Evolutionary conservation across 306 rosid species (phyloP), one percentile per base, ranked within the genome.

Genomic region (Mimosa pudica): DNA sequence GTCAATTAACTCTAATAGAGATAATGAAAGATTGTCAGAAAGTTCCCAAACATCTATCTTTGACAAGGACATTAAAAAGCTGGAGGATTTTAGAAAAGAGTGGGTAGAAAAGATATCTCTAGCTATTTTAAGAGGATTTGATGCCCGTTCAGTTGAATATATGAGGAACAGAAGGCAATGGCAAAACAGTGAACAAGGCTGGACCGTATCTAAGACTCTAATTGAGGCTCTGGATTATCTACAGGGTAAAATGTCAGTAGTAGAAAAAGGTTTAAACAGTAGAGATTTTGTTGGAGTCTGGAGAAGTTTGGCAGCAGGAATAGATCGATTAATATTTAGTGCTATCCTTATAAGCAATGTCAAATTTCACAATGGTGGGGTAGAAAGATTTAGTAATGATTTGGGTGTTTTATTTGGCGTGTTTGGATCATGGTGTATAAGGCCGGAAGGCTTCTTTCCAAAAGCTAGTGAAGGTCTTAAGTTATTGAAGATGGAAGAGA

Each of bases 391-490:
- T 71, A 83, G 84, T 32, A 73, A 79, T 71, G 97, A 95, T 82
- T 73, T 95, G 61, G 88, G 87, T 78, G 93, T 89, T 80, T 83
- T 93, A 81, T 95, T 88, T 85, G 98, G 96, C 81, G 89, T 93
- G 78, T 95, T 92, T 74, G 77, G 89, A 51, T 73, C 89, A 52
- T 95, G 97, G 97, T 91, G 98, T 85, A 79, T 92, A 79, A 91
- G 98, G 79, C 97, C 98, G 4, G 92, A 90, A 83, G 91, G 98
- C 36, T 92, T 95, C 80, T 92, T 95, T 70, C 98, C 96, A 5
- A 89, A 87, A 85, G 66, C 69, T 79, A 87, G 85, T 47, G 96
- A 95, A 74, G 94, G 98, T 55, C 80, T 91, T 71, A 92, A 84
- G 87, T 79, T 93, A 81, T 80, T 95, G 89, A 95, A 84, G 82